Evolutionary conservation across 1,139 yeast species (phyloP).

Genomic region (Debaryomyces singareniensis): DNA sequence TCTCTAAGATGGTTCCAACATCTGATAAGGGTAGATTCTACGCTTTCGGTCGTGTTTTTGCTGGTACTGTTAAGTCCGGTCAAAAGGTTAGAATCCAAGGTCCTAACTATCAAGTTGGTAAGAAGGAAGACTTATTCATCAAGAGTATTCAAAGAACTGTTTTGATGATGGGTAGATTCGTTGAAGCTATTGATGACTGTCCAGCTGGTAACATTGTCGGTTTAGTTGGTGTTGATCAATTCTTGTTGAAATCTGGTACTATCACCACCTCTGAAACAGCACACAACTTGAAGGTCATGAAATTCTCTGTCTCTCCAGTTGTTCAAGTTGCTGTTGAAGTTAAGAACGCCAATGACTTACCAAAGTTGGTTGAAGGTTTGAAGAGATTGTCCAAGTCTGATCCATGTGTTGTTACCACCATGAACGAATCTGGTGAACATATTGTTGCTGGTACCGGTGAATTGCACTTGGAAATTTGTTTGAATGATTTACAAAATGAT

Average conservation of each 20-base stretch:
- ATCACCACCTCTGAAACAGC: constrained; percentile 94
- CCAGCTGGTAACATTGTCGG: constrained; percentile 99
- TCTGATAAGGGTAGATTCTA: constrained; percentile 99
- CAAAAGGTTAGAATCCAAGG: constrained; percentile 99
- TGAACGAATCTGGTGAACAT: constrained; percentile 97
- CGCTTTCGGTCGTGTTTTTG: constrained; percentile 99
- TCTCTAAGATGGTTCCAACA: constrained; percentile 99
- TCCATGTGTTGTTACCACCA: constrained; percentile 90
- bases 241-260: constrained; percentile 99
- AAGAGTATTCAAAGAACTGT: constrained; percentile 99
- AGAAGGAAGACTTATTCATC: constrained; percentile 94
- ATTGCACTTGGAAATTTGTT: constrained; percentile 98
- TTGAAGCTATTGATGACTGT: constrained; percentile 98
- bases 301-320: constrained; percentile 99
- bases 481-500: constrained; percentile 93
- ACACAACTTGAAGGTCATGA: constrained; percentile 99
- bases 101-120: constrained; percentile 98
- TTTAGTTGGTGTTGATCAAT: constrained; percentile 99
- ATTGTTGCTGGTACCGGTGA: constrained; percentile 99
- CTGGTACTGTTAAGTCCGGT: constrained; percentile 99
- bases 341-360: constrained; percentile 98
- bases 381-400: constrained; percentile 99
- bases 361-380: constrained; percentile 99
- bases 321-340: constrained; percentile 99
- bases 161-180: constrained; percentile 98